phyloP scores from a whole-genome alignment of 1,139 yeast species.

The Candida sanyaensis region DNA sequence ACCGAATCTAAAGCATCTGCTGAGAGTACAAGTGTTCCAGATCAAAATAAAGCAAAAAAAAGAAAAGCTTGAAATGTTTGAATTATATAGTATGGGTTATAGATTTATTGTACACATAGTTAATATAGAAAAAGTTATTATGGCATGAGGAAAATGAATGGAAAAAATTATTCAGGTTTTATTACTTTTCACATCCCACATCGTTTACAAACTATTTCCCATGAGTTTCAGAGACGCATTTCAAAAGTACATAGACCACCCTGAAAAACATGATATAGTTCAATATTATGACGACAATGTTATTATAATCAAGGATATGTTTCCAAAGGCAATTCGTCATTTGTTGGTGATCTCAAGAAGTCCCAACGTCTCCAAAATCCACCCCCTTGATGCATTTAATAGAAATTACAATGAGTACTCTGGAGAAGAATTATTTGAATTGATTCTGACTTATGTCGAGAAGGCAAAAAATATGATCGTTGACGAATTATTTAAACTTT shows the following conservation, averaged over 20 bases:
- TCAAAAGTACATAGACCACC: slow-evolving; percentile 34
- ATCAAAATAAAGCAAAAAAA: slow-evolving; percentile 9
- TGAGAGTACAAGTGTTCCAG: slow-evolving; percentile 1
- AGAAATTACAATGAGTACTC: slow-evolving; percentile 19
- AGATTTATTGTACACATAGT: background rate
- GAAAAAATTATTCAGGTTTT: background rate
- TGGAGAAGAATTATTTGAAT: slow-evolving; percentile 27
- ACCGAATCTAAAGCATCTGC: slow-evolving; percentile 1
- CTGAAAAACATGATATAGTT: slow-evolving; percentile 24
- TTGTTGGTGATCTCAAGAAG: slow-evolving; percentile 61
- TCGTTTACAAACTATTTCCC: background rate
- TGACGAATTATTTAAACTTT: slow-evolving; percentile 29
- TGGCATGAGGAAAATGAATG: background rate
- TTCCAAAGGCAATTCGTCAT: slow-evolving; percentile 67
- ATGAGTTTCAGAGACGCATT: slow-evolving; percentile 41
- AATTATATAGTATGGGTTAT: background rate
- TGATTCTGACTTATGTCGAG: slow-evolving; percentile 40
- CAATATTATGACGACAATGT: slow-evolving; percentile 53
- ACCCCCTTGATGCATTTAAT: slow-evolving; percentile 58
- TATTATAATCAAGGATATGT: slow-evolving; percentile 60
- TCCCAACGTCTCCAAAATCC: slow-evolving; percentile 34
- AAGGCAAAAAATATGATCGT: slow-evolving; percentile 42
- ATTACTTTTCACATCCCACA: background rate
- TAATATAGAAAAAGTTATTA: background rate
- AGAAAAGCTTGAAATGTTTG: slow-evolving; percentile 11